Percentiles rank a stretch among this genome's conserved stretches.
These are phyloP conservation scores for Gastrolobium villosum DNA, from an alignment of 306 rosid species.

Conservation along the genomic window DNA sequence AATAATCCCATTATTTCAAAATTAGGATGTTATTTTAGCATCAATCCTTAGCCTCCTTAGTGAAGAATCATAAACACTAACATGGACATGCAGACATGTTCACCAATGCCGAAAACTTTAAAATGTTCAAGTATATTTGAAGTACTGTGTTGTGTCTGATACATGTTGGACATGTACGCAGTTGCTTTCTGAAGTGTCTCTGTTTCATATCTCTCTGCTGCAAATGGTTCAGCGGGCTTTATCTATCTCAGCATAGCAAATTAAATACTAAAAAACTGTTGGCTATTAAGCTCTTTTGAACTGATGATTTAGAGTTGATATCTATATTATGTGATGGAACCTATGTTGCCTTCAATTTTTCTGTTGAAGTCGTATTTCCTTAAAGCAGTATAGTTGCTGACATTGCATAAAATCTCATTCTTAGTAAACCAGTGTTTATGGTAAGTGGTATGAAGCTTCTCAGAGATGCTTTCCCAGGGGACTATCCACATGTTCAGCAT, in stretches of 20 bases:
- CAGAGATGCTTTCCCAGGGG: background rate
- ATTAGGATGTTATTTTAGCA: background rate
- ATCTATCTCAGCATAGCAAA: background rate
- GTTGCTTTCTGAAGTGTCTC: background rate
- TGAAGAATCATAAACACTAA: background rate
- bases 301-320: background rate
- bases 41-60: background rate
- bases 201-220: background rate
- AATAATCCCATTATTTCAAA: background rate
- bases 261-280: background rate
- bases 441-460: conserved; percentile 3
- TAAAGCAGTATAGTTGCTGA: conserved; percentile 6
- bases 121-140: conserved; percentile 12
- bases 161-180: background rate
- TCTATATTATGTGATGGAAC: background rate
- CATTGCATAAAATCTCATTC: conserved; percentile 26
- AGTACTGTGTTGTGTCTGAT: conserved; percentile 3
- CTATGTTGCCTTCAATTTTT: conserved; percentile 2
- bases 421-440: background rate
- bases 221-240: background rate
- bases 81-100: background rate
- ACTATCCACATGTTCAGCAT: background rate
- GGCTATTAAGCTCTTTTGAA: conserved; percentile 18
- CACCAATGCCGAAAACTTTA: background rate
- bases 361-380: background rate